Evolutionary conservation across 2,329 filamentous ascomycete genomes (phyloP).

Genomic region (Teratosphaeria nubilosa): DNA sequence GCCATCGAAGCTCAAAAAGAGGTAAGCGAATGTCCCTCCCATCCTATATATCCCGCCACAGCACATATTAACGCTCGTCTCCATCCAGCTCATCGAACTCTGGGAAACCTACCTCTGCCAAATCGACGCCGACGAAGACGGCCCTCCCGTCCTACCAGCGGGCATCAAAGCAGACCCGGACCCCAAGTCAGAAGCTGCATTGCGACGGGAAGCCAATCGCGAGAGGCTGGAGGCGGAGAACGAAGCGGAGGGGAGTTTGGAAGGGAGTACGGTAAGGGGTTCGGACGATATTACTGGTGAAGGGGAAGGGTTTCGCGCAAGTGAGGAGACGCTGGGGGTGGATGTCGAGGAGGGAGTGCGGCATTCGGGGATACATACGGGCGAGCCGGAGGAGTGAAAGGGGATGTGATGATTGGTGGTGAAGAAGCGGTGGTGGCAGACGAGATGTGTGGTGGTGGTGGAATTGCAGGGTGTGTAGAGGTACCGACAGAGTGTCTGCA

Average conservation of each 20-base stretch:
- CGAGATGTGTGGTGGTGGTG: too few relatives aligned
- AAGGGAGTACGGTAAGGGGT: neutral
- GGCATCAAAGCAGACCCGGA: slow-evolving; percentile 15
- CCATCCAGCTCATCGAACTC: slow-evolving; percentile 60
- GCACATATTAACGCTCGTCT: neutral
- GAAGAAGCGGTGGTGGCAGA: too few relatives aligned
- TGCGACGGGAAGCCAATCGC: neutral
- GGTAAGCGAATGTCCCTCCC: slow-evolving; percentile 43
- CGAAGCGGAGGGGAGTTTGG: neutral
- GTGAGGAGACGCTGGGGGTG: slow-evolving; percentile 8
- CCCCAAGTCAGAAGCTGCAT: neutral
- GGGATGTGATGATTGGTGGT: too few relatives aligned
- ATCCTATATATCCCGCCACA: neutral
- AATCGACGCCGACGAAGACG: slow-evolving; percentile 86
- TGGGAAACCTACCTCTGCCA: slow-evolving; percentile 99
- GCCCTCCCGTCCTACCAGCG: slow-evolving; percentile 24
- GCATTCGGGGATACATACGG: slow-evolving; percentile 1
- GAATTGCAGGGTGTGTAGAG: too few relatives aligned
- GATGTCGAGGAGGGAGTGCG: slow-evolving; percentile 7
- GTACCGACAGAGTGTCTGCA: too few relatives aligned
- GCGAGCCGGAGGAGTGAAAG: neutral
- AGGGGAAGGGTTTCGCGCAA: slow-evolving; percentile 10
- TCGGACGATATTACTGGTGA: slow-evolving; percentile 23
- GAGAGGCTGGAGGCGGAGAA: neutral
- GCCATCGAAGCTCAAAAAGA: slow-evolving; percentile 98